A percentile compares a stretch with the other conserved stretches of the same genome.
Evolutionary conservation across 2,329 filamentous ascomycete genomes (phyloP).

Genomic region (Phaeomoniella chlamydospora): DNA sequence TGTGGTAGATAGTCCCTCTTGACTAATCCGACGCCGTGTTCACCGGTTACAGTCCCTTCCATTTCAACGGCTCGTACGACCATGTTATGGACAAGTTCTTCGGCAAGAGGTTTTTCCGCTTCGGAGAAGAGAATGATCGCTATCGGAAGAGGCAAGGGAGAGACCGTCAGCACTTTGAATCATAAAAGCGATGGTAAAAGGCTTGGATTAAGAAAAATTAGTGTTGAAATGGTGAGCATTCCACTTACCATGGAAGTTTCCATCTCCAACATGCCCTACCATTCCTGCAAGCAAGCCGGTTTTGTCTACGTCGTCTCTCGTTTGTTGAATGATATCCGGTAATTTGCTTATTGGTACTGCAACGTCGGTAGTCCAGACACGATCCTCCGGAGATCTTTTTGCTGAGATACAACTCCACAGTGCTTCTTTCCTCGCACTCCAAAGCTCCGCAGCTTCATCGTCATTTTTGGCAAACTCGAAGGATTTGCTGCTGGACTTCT

Average conservation of each 20-base stretch:
- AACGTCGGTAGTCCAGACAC: constrained; percentile 68
- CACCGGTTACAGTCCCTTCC: constrained; percentile 59
- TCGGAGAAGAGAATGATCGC: constrained; percentile 49
- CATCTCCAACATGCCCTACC: constrained; percentile 61
- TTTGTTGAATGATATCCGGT: constrained; percentile 58
- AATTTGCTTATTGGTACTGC: constrained; percentile 61
- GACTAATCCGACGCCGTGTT: constrained; percentile 56
- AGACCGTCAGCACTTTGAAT: too few species aligned
- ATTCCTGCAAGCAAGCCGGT: constrained; percentile 51
- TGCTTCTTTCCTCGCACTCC: constrained; percentile 62
- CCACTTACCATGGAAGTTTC: constrained; percentile 53
- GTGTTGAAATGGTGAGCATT: constrained; percentile 7
- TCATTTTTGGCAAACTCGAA: constrained; percentile 55
- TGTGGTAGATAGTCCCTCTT: constrained; percentile 52
- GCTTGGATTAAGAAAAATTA: background rate
- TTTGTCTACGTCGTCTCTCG: constrained; percentile 48
- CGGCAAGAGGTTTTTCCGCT: constrained; percentile 37
- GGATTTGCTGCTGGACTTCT: constrained; percentile 35
- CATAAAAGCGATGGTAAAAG: background rate
- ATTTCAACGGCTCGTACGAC: constrained; percentile 54
- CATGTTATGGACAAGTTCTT: constrained; percentile 52
- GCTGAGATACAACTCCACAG: constrained; percentile 60
- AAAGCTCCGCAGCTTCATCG: constrained; percentile 54
- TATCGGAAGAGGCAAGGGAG: too few species aligned
- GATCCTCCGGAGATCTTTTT: constrained; percentile 41